Conservation (phyloP, 163 green algal species). For the Scenedesmus sp. region DNA sequence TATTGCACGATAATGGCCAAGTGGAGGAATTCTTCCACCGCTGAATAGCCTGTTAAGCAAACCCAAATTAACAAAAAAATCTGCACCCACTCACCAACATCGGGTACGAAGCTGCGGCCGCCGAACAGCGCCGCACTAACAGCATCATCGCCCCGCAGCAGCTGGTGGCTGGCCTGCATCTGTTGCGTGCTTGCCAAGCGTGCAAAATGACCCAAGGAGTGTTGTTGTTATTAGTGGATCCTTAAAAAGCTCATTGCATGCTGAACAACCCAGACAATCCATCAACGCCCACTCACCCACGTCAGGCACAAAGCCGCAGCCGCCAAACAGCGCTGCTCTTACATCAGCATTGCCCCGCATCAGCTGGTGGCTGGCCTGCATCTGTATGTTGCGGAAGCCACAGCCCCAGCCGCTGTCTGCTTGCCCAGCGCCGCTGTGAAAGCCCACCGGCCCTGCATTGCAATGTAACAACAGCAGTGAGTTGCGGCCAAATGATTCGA, state of each 20-base stretch:
- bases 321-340: slow-evolving; percentile 68
- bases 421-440: background rate
- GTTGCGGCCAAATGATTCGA: background rate
- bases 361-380: slow-evolving; percentile 61
- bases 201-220: too few species aligned
- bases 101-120: slow-evolving; percentile 74
- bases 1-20: too few species aligned
- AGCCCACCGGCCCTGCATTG: slow-evolving; percentile 24
- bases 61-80: too few species aligned
- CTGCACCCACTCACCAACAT: slow-evolving; percentile 58
- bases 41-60: background rate
- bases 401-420: slow-evolving; percentile 75
- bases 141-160: too few species aligned
- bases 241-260: too few species aligned
- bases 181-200: too few species aligned
- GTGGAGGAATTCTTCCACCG: too few species aligned
- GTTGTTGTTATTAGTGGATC: too few species aligned
- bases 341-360: background rate
- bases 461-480: background rate
- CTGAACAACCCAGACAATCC: too few species aligned
- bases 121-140: slow-evolving; percentile 67
- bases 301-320: slow-evolving; percentile 74
- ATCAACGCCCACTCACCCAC: slow-evolving; percentile 51
- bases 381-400: slow-evolving; percentile 84
- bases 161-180: too few species aligned